Evolutionary conservation across 805 yeast genomes (phyloP), one percentile per base, ranked within the genome.

Genomic region (Yarrowia alimentaria): DNA sequence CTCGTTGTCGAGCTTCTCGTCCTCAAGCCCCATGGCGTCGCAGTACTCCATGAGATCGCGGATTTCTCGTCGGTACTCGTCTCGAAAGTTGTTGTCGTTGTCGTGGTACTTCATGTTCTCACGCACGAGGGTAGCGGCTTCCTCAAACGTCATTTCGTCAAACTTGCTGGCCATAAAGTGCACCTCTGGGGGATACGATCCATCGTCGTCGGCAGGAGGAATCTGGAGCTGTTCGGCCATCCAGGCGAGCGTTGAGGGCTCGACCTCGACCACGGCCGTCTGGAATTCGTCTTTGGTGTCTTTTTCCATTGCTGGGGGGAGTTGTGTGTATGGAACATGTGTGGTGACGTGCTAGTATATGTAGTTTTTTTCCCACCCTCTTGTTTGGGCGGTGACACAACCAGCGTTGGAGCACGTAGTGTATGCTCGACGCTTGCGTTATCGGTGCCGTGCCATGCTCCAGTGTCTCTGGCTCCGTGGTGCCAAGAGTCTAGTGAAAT

Each of bases 81-180:
- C 55, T 10, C 76, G 72, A 53, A 78, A 68, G 57, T 76, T 77
- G 30, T 71, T 70, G 58, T 79, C 83, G 43, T 68, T 72, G 4
- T 57, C 58, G 55, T 76, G 79, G 13, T 72, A 68, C 0, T 56
- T 66, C 3, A 71, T 54, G 5, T 75, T 71, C n/a, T 67, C 63
- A 22, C 62, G 58, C 30, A 79, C 60, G 24, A 76, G 67, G 5
- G 62, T 63, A 1, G 69, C 26, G 0, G 79, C 69, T 22, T 73
- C 75, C 1, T 66, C 70, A 7, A 56, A 57, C 3, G 66, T 43
- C 57, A 72, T 56, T 25, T 58, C 57, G 21, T 64, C 68, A 43
- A 71, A 66, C 53, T 70, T 73, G 24, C 68, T 71, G 52, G 72
- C 63, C 67, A 76, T 69, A 55, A 66, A 74, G 18, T 68, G 60